Conservation (phyloP, 441 rosid species). For the Macaranga tanarius region DNA sequence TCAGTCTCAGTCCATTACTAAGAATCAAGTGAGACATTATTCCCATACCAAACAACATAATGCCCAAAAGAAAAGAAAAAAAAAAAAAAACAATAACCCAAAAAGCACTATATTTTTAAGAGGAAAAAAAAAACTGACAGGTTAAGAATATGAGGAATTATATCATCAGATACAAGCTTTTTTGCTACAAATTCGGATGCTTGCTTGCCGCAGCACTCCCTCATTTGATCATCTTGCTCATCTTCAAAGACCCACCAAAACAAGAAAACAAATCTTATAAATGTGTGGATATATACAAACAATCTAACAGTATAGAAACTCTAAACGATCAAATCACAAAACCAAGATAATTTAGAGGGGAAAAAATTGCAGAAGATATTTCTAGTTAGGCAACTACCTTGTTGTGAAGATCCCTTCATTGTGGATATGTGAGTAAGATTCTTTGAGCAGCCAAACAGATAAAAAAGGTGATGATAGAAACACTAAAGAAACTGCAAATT, state of each 20-base stretch:
- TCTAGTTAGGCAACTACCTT: constrained; percentile 18
- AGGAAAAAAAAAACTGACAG: constrained; percentile 41
- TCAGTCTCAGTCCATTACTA: too few relatives aligned
- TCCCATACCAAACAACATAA: too few relatives aligned
- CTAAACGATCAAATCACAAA: background rate
- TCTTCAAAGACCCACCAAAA: constrained; percentile 17
- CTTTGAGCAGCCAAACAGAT: constrained; percentile 21
- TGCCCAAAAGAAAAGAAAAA: too few relatives aligned
- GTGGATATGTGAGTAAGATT: constrained; percentile 9
- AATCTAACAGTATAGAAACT: too few relatives aligned
- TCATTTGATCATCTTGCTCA: constrained; percentile 28
- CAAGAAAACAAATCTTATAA: background rate
- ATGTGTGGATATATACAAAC: background rate
- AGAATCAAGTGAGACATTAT: too few relatives aligned
- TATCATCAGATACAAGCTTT: constrained; percentile 38
- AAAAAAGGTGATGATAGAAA: background rate
- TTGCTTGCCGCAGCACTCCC: constrained; percentile 45
- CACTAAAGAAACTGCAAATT: background rate
- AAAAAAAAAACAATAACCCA: background rate
- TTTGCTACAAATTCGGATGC: constrained; percentile 36
- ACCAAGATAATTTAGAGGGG: background rate
- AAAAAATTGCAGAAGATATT: background rate
- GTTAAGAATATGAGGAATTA: constrained; percentile 78
- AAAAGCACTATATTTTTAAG: too few relatives aligned
- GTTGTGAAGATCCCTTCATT: constrained; percentile 16